Percentiles rank a stretch among this genome's conserved stretches.
phyloP scores from a whole-genome alignment of 192 early-diverging fungal species.

The Entomortierella beljakovae region DNA sequence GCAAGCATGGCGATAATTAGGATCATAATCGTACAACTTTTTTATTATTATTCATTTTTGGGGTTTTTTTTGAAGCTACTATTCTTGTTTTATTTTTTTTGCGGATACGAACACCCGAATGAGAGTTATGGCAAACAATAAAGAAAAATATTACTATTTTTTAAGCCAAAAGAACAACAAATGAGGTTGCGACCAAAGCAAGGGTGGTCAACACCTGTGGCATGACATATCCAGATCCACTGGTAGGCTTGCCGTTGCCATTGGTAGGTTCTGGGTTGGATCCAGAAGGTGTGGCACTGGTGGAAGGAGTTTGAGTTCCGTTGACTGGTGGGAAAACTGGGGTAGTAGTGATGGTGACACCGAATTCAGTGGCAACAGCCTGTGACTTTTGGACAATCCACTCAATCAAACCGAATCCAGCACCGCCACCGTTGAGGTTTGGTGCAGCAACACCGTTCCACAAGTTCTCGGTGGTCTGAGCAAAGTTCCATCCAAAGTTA shows the following conservation, averaged over 20 bases:
- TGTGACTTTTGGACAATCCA: constrained; percentile 54
- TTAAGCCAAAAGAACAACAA: neutral
- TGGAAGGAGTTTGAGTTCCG: neutral
- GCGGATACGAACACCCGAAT: too few relatives aligned
- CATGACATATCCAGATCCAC: neutral
- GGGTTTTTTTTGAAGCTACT: too few relatives aligned
- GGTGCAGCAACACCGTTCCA: constrained; percentile 22
- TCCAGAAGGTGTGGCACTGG: neutral
- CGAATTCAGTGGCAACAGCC: constrained; percentile 50
- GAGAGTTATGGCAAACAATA: too few relatives aligned
- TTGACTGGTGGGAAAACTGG: constrained; percentile 21
- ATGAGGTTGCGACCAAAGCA: neutral
- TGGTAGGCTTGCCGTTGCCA: neutral
- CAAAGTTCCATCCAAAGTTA: constrained; percentile 54
- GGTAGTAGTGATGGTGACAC: constrained; percentile 22
- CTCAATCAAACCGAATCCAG: constrained; percentile 55
- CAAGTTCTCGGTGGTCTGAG: constrained; percentile 51
- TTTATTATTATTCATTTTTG: too few relatives aligned
- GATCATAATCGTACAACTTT: too few relatives aligned
- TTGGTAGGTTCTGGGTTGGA: too few relatives aligned
- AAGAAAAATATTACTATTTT: too few relatives aligned
- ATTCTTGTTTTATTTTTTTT: too few relatives aligned
- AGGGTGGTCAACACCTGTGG: neutral
- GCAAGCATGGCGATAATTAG: too few relatives aligned
- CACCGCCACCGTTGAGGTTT: constrained; percentile 39